Evolutionary conservation across 108 stramenopile genomes (phyloP).

Genomic region (Conticribra guillardii): DNA sequence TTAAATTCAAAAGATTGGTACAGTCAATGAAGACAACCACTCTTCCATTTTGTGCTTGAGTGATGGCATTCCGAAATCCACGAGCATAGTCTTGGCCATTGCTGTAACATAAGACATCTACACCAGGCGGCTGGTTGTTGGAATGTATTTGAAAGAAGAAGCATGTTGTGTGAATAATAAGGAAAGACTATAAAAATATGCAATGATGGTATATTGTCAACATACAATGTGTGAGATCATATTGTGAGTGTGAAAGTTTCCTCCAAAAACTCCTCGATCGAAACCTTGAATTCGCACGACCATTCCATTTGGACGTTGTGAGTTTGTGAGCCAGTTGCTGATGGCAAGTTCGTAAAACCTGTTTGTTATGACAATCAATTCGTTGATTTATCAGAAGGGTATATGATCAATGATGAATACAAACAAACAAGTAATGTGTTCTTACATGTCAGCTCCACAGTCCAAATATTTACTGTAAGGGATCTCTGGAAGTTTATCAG

Average conservation of each 20-base stretch:
- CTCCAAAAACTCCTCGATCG: constrained; percentile 67
- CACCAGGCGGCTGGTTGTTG: constrained; percentile 80
- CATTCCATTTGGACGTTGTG: constrained; percentile 72
- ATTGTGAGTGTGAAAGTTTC: constrained; percentile 3
- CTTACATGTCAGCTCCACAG: constrained; percentile 78
- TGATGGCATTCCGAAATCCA: constrained; percentile 82
- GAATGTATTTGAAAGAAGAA: constrained; percentile 85
- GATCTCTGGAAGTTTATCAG: constrained; percentile 52
- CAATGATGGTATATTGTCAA: no score
- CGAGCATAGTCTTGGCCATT: constrained; percentile 83
- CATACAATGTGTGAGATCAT: not conserved
- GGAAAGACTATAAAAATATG: no score
- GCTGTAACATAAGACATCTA: constrained; percentile 87
- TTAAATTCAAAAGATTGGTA: constrained; percentile 77
- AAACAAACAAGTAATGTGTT: not conserved
- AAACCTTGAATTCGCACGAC: constrained; percentile 85
- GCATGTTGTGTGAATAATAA: not conserved
- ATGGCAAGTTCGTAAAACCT: constrained; percentile 81
- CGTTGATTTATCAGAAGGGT: not conserved
- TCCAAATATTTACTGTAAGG: constrained; percentile 92
- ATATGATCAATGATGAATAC: not conserved
- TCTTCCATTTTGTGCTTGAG: constrained; percentile 70
- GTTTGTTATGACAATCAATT: not conserved
- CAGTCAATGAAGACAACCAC: constrained; percentile 81
- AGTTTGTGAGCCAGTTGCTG: constrained; percentile 72